phyloP scores from a whole-genome alignment of 257 asterid species.

The Mitragyna speciosa region DNA sequence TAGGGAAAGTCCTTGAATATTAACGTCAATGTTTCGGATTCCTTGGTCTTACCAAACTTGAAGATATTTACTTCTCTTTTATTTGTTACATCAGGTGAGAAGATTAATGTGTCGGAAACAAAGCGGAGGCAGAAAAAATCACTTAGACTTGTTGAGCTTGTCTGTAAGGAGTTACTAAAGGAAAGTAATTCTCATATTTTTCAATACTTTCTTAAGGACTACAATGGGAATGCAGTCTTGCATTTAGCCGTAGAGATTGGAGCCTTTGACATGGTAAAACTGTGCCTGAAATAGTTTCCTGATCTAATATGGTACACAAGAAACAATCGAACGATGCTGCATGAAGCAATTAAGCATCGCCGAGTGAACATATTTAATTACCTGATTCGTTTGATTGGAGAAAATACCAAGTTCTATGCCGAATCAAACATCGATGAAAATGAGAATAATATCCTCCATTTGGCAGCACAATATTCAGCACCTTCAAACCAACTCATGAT shows the following conservation, averaged over 20 bases:
- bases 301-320: conserved; percentile 3
- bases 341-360: conserved; percentile 4
- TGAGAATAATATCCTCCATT: conserved; percentile 14
- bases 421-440: background rate
- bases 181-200: no score
- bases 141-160: no score
- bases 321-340: background rate
- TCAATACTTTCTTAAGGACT: no score
- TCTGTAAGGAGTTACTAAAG: no score
- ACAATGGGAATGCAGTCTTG: background rate
- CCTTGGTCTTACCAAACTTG: no score
- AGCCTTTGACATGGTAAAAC: background rate
- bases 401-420: background rate
- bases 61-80: no score
- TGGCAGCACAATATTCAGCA: conserved; percentile 16
- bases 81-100: no score
- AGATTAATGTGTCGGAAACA: no score
- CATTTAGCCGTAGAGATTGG: background rate
- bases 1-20: no score
- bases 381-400: background rate
- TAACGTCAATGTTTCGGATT: no score
- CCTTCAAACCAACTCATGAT: conserved; percentile 5
- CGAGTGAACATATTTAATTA: conserved; percentile 1
- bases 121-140: no score
- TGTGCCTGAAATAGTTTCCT: background rate